phyloP scores from a whole-genome alignment of 176 grass and related monocot species.

The Triticum urartu region DNA sequence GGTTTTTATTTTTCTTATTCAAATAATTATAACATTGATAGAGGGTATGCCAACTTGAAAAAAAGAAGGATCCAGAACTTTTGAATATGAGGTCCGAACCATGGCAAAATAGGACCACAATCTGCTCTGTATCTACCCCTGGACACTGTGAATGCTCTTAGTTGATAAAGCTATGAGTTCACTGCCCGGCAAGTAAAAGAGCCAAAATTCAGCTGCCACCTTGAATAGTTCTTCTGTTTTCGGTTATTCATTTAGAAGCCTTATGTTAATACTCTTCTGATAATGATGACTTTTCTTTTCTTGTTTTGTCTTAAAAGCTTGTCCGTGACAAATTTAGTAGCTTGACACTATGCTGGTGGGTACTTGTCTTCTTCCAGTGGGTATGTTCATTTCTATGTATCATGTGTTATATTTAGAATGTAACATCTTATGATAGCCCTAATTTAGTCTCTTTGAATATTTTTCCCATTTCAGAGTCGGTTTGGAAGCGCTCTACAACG shows the following conservation, averaged over 20 bases:
- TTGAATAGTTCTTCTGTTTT: background rate
- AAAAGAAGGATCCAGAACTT: background rate
- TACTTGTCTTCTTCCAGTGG: slow-evolving; percentile 93
- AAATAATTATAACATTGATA: background rate
- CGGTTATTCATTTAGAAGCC: background rate
- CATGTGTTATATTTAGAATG: background rate
- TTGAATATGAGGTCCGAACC: background rate
- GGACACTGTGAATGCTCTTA: background rate
- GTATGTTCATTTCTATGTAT: slow-evolving; percentile 45
- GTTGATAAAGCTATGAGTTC: background rate
- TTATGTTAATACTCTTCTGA: background rate
- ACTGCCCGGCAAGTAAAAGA: slow-evolving; percentile 6
- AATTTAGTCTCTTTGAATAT: slow-evolving; percentile 18
- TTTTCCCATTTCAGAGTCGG: slow-evolving; percentile 44
- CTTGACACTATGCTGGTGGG: slow-evolving; percentile 82
- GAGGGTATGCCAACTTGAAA: background rate
- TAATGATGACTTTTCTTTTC: background rate
- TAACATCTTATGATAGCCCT: background rate
- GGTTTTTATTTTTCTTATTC: background rate
- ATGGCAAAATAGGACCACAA: background rate
- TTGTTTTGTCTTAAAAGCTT: slow-evolving; percentile 47
- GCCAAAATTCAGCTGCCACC: background rate
- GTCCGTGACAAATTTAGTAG: slow-evolving; percentile 51
- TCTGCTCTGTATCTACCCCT: background rate
- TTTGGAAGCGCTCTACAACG: slow-evolving; percentile 73